A percentile compares a stretch with the other conserved stretches of the same genome.
phyloP scores from a whole-genome alignment of 495 filamentous ascomycete genomes.

The Chlorociboria aeruginascens region DNA sequence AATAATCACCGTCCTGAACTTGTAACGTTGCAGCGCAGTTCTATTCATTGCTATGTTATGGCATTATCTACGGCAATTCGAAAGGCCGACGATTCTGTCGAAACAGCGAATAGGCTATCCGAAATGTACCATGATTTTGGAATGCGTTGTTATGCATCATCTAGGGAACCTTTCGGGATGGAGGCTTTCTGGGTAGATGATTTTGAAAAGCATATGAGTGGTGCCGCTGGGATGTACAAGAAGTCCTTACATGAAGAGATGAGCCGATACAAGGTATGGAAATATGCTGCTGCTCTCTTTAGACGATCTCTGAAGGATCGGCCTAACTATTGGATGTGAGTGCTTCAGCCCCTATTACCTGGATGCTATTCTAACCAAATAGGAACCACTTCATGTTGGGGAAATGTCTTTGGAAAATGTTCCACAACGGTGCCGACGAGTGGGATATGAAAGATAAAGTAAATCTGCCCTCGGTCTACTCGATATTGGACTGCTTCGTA shows the following conservation, averaged over 20 bases:
- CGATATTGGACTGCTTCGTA: conserved; percentile 57
- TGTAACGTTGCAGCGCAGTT: conserved; percentile 60
- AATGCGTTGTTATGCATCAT: conserved; percentile 77
- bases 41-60: conserved; percentile 91
- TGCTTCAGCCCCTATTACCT: conserved; percentile 16
- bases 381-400: conserved; percentile 81
- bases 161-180: conserved; percentile 88
- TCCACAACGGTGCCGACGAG: conserved; percentile 42
- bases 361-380: conserved; percentile 11
- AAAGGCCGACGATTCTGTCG: conserved; percentile 45
- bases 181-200: conserved; percentile 65
- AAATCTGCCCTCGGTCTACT: conserved; percentile 37
- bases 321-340: conserved; percentile 76
- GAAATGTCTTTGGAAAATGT: conserved; percentile 97
- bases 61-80: conserved; percentile 64
- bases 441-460: conserved; percentile 31
- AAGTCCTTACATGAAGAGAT: conserved; percentile 61
- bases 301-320: conserved; percentile 58
- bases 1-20: conserved; percentile 74
- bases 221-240: conserved; percentile 56
- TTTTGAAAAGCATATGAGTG: conserved; percentile 62
- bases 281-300: conserved; percentile 72
- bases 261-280: conserved; percentile 68
- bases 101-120: conserved; percentile 54
- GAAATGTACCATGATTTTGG: conserved; percentile 87